Conservation (phyloP, 2,329 filamentous ascomycete genomes). For the Zelopaecilomyces penicillatus region DNA sequence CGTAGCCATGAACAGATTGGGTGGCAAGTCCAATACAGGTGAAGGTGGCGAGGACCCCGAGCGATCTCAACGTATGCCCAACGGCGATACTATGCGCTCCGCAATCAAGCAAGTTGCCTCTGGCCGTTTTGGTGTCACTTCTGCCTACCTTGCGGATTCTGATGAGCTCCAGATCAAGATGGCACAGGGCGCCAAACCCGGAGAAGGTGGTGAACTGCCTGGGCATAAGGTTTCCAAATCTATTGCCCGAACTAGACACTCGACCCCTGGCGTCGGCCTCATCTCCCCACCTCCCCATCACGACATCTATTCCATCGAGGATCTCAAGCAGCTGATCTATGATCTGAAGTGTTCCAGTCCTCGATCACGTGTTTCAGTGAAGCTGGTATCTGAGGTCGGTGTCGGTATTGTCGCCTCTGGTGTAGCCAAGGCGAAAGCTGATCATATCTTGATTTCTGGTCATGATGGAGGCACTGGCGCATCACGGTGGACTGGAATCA, state of each 20-base stretch:
- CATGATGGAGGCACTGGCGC: conserved; percentile 96
- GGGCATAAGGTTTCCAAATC: conserved; percentile 94
- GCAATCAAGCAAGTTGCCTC: conserved; percentile 97
- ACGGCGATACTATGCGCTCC: conserved; percentile 93
- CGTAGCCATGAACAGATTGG: conserved; percentile 92
- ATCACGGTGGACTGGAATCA: conserved; percentile 97
- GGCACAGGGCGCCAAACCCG: conserved; percentile 96
- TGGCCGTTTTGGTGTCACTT: conserved; percentile 92
- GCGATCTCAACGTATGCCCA: conserved; percentile 75
- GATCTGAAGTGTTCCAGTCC: conserved; percentile 96
- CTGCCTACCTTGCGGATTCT: conserved; percentile 86
- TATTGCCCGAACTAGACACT: conserved; percentile 90
- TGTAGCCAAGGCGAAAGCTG: conserved; percentile 94
- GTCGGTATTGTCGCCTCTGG: conserved; percentile 96
- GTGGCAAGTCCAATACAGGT: conserved; percentile 95
- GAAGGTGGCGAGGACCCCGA: conserved; percentile 95
- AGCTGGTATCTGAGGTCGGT: conserved; percentile 94
- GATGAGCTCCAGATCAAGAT: conserved; percentile 99
- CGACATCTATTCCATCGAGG: conserved; percentile 98
- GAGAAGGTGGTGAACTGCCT: conserved; percentile 93
- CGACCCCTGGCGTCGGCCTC: conserved; percentile 88
- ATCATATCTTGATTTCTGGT: conserved; percentile 93
- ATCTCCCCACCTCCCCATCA: conserved; percentile 95
- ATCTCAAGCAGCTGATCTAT: conserved; percentile 95
- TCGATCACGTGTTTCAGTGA: conserved; percentile 85